phyloP scores from a whole-genome alignment of 495 filamentous ascomycete species.

The Xylaria grammica region DNA sequence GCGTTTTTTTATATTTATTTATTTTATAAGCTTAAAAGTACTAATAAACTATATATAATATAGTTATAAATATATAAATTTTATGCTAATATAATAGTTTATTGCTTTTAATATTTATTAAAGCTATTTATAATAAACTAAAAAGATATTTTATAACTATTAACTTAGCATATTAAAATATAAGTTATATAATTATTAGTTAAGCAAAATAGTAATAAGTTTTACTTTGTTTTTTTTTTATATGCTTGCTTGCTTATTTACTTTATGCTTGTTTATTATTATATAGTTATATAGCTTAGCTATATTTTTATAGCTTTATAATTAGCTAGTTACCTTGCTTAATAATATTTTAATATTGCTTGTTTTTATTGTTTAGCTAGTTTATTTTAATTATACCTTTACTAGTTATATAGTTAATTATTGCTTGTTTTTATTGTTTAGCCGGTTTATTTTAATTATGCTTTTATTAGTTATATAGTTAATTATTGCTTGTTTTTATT shows the following conservation, averaged over 20 bases:
- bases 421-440: too few relatives aligned
- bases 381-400: too few relatives aligned
- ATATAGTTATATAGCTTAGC: slow-evolving; percentile 89
- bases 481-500: slow-evolving; percentile 99
- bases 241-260: background rate
- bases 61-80: background rate
- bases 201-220: background rate
- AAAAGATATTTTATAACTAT: too few relatives aligned
- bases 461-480: too few relatives aligned
- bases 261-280: slow-evolving; percentile 83
- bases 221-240: background rate
- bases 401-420: too few relatives aligned
- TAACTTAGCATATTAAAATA: too few relatives aligned
- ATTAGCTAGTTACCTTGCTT: slow-evolving; percentile 96
- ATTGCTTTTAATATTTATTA: background rate
- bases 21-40: background rate
- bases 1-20: background rate
- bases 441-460: too few relatives aligned
- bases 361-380: too few relatives aligned
- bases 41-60: background rate
- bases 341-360: slow-evolving; percentile 95
- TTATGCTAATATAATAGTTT: background rate
- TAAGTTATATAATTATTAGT: too few relatives aligned
- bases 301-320: slow-evolving; percentile 99
- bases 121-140: background rate